Evolutionary conservation across 371 early-diverging fungal species (phyloP), one percentile per base, ranked within the genome.

Genomic region (Globomyces sp.): DNA sequence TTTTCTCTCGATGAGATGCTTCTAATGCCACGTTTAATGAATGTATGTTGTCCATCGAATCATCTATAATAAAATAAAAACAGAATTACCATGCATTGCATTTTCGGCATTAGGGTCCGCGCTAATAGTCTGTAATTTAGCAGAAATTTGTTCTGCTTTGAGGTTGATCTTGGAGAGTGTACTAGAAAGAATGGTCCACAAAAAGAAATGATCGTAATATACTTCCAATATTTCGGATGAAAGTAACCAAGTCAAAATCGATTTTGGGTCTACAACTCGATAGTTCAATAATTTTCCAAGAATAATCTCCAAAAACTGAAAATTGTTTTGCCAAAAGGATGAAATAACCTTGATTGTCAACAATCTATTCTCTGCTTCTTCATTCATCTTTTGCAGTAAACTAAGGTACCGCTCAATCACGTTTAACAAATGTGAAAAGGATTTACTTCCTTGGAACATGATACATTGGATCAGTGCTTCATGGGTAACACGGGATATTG

Each of bases 211-310:
- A 49, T 45, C 8, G 63, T 47, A 71, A 46, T 65, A n/a, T 11
- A 78, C 76, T 44, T 84, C 77, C 4, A 85, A 73, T 40, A 83
- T 84, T 24, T 83, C 79, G 1, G 74, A 59, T 57, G 81, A 80
- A 71, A 95, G 88, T 9, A 89, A 77, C 91, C 92, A 90, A 34
- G 81, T 76, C 37, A 95, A 81, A 41, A 96, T 87, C 11, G 87
- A 85, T 36, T 79, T 74, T 34, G 94, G 91, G 65, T 93, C 93
- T 61, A 96, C 83, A 2, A 97, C 86, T 51, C 94, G 87, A 79
- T 97, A 97, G 73, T 92, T 94, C 63, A 94, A 75, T 65, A 95
- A 80, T 77, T 94, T 94, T 74, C 93, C 95, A 68, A 95, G 72
- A 42, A 92, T 74, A 65, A 97, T 93, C 10, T 90, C 92, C 71